Base-by-base conservation (phyloP, 2,329 filamentous ascomycete species). In the Trichoderma polysporum region DNA sequence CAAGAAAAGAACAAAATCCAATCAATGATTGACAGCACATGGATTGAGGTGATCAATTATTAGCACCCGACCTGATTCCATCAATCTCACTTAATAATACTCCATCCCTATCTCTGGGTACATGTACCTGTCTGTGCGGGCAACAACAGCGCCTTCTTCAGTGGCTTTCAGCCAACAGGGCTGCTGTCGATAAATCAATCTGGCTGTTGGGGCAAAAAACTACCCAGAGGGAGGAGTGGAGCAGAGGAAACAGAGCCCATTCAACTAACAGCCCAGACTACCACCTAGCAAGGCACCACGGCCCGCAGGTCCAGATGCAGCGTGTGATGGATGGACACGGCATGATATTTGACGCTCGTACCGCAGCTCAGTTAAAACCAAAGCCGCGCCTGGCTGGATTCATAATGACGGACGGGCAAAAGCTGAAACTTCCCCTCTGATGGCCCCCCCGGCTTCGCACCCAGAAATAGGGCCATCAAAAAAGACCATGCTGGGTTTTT, bases 301-400 rank as follows among this genome's bases (percentile, higher is more conserved):
- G 50, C 50, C 50, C 50, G 50, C 50, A 53, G 29, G 22, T 31
- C 41, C n/a, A 45, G 41, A 45, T 45, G 56, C 39, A 19, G 59
- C 59, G 59, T 62, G 59, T 62, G 47, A 52, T 62, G 47, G 58
- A 41, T 50, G 25, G 47, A 17, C 59, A 52, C 59, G 59, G 59
- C 59, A 62, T 39, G 59, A 61, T 35, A 59, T 31, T 59, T n/a
- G 22, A 47, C 57, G 41, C 57, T 47, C 37, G 37, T 39, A 17
- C 37, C 37, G 37, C 37, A 22, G 8, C n/a, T n/a, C n/a, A n/a
- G n/a, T n/a, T n/a, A n/a, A n/a, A n/a, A n/a, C n/a, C n/a, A n/a
- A n/a, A n/a, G n/a, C n/a, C n/a, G n/a, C n/a, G n/a, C n/a, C n/a
- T 22, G 41, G 47, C 47, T 50, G 25, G 47, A 49, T 47, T 49